These are phyloP conservation scores for Corynespora cassiicola DNA, from an alignment of 2,329 filamentous ascomycete species.

Conservation along the genomic window DNA sequence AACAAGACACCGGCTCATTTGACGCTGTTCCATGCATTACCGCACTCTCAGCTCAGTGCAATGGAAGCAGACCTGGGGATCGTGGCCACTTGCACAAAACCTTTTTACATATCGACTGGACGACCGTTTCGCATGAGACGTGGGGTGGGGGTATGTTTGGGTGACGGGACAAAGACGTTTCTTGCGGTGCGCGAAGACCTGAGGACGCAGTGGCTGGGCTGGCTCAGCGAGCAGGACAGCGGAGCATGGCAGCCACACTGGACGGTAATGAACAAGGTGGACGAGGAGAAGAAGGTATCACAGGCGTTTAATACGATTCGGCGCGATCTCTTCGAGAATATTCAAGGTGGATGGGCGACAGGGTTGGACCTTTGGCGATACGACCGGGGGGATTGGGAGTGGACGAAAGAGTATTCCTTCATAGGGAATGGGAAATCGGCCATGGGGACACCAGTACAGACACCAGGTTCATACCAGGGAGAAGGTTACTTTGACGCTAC, in stretches of 20 bases:
- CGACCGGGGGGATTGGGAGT: slow-evolving; percentile 50
- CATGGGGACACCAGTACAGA: too few species aligned
- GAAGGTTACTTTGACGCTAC: too few species aligned
- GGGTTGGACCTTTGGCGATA: slow-evolving; percentile 53
- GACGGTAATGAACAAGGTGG: slow-evolving; percentile 56
- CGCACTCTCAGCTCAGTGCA: slow-evolving; percentile 43
- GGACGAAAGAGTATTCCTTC: slow-evolving; percentile 45
- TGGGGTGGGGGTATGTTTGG: slow-evolving; percentile 49
- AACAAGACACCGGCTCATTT: slow-evolving; percentile 53
- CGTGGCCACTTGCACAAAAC: slow-evolving; percentile 32
- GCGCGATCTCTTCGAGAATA: slow-evolving; percentile 34
- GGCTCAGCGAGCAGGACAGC: slow-evolving; percentile 52
- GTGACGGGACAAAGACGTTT: slow-evolving; percentile 37
- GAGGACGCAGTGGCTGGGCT: slow-evolving; percentile 43
- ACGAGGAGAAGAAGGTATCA: slow-evolving; percentile 46
- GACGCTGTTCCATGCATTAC: slow-evolving; percentile 55
- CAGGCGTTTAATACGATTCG: slow-evolving; percentile 45
- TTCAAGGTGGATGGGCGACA: slow-evolving; percentile 40
- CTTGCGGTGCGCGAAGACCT: slow-evolving; percentile 45
- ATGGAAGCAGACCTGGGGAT: slow-evolving; percentile 43
- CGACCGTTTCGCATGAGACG: slow-evolving; percentile 49
- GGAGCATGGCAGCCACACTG: slow-evolving; percentile 50
- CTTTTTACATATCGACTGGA: slow-evolving; percentile 47
- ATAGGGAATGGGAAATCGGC: neutral
- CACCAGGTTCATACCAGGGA: too few species aligned